Percentiles rank a stretch among this genome's conserved stretches.
Evolutionary conservation across 495 filamentous ascomycete genomes (phyloP).

Genomic region (Cercophora scortea): DNA sequence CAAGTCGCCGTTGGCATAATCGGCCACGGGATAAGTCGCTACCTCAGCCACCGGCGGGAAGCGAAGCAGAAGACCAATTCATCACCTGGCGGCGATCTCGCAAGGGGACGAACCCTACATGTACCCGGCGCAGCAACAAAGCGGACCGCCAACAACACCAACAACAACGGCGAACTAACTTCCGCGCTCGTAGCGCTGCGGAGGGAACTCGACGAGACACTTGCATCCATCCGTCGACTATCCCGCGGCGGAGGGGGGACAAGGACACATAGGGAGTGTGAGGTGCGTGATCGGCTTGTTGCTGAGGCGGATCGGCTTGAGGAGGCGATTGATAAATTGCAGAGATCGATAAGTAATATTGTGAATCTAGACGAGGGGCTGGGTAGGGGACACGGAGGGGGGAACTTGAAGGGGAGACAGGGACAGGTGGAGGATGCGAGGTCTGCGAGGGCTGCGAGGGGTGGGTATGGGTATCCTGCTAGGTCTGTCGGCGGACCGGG

Average conservation of each 20-base stretch:
- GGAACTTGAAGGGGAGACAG: not conserved
- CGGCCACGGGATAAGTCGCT: constrained; percentile 16
- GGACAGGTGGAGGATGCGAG: not conserved
- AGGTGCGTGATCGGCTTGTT: constrained; percentile 11
- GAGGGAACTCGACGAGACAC: constrained; percentile 12
- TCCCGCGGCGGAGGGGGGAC: not conserved
- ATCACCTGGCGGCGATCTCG: not conserved
- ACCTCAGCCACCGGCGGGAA: constrained; percentile 11
- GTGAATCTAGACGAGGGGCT: constrained; percentile 9
- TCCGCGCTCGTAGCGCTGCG: constrained; percentile 14
- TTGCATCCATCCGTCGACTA: constrained; percentile 9
- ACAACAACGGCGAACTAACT: constrained; percentile 5
- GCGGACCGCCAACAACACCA: not conserved
- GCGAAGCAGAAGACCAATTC: constrained; percentile 4
- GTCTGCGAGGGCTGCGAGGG: not conserved
- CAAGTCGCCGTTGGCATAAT: constrained; percentile 18
- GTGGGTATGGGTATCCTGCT: constrained; percentile 7
- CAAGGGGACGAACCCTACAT: not conserved
- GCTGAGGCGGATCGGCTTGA: constrained; percentile 13
- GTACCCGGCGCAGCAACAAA: not conserved
- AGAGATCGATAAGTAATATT: constrained; percentile 19
- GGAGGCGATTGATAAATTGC: constrained; percentile 8
- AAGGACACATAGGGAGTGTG: constrained; percentile 10
- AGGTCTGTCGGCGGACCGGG: constrained; percentile 14
- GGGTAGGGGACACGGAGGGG: not conserved